These are phyloP conservation scores for Spergularia marina DNA, from an alignment of 148 eudicot genomes.

Conservation along the genomic window DNA sequence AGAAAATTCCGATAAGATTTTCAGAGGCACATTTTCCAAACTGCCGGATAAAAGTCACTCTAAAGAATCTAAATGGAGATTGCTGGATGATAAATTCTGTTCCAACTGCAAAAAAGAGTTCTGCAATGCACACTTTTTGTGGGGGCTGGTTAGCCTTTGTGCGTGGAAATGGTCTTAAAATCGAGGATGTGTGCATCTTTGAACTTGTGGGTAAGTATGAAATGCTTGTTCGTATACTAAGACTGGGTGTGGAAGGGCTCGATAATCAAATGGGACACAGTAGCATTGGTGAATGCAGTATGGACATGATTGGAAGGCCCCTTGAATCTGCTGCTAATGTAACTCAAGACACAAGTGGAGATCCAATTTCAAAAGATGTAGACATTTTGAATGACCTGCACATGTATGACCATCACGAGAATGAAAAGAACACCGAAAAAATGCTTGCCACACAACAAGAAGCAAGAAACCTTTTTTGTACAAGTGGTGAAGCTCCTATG, in stretches of 20 bases:
- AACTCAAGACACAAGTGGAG: slow-evolving; percentile 7
- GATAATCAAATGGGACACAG: slow-evolving; percentile 43
- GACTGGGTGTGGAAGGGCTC: slow-evolving; percentile 55
- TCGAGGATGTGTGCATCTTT: slow-evolving; percentile 89
- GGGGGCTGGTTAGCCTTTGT: slow-evolving; percentile 94
- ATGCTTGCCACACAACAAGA: slow-evolving; percentile 14
- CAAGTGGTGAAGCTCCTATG: slow-evolving; percentile 6
- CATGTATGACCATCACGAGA: background rate
- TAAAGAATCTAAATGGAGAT: slow-evolving; percentile 66
- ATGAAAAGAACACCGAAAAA: background rate
- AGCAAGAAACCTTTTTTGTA: slow-evolving; percentile 2
- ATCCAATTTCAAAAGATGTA: background rate
- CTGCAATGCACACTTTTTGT: slow-evolving; percentile 58
- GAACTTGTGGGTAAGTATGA: slow-evolving; percentile 73
- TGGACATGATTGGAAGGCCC: slow-evolving; percentile 19
- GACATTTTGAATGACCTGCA: slow-evolving; percentile 7
- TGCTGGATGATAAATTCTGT: slow-evolving; percentile 70
- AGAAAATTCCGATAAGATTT: slow-evolving; percentile 76
- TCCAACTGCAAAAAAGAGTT: slow-evolving; percentile 47
- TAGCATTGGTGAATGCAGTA: slow-evolving; percentile 21
- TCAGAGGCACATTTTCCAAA: slow-evolving; percentile 62
- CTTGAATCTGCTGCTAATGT: slow-evolving; percentile 8
- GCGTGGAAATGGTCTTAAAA: slow-evolving; percentile 67
- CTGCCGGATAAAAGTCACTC: slow-evolving; percentile 55
- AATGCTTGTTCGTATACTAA: slow-evolving; percentile 75